A percentile compares a stretch with the other conserved stretches of the same genome.
These are phyloP conservation scores for Cochlearia excelsa DNA, from an alignment of 345 rosid species.

Conservation along the genomic window DNA sequence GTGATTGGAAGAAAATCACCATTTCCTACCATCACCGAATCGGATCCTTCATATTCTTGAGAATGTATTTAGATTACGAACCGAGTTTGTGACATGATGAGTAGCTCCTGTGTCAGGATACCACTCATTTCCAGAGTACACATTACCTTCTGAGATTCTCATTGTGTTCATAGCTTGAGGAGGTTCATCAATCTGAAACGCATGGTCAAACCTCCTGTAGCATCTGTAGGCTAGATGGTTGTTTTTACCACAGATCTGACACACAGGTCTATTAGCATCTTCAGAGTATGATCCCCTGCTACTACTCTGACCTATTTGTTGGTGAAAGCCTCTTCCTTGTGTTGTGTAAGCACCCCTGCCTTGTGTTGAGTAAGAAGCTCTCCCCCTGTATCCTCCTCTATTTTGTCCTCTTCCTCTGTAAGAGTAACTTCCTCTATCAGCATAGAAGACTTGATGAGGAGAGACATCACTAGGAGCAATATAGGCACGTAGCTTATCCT, in stretches of 20 bases:
- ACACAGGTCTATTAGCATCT: neutral
- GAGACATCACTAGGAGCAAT: neutral
- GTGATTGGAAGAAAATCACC: neutral
- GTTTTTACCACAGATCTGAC: neutral
- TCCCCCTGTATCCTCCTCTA: neutral
- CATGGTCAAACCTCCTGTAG: neutral
- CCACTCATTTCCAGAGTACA: neutral
- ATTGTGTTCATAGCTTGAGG: neutral
- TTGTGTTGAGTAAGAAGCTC: neutral
- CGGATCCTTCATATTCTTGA: neutral
- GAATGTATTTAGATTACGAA: neutral
- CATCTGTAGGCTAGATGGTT: neutral
- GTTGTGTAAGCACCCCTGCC: neutral
- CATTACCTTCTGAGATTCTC: neutral
- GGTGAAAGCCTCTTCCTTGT: neutral
- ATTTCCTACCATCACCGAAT: neutral
- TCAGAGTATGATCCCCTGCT: too few relatives aligned
- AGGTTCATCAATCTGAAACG: neutral
- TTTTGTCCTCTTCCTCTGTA: too few relatives aligned
- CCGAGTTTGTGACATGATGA: neutral
- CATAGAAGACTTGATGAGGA: neutral
- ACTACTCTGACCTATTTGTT: too few relatives aligned
- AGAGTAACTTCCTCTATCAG: too few relatives aligned
- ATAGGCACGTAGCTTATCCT: neutral
- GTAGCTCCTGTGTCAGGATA: neutral